Base-by-base conservation (phyloP, 495 filamentous ascomycete genomes). In the Penicillium soppii region DNA sequence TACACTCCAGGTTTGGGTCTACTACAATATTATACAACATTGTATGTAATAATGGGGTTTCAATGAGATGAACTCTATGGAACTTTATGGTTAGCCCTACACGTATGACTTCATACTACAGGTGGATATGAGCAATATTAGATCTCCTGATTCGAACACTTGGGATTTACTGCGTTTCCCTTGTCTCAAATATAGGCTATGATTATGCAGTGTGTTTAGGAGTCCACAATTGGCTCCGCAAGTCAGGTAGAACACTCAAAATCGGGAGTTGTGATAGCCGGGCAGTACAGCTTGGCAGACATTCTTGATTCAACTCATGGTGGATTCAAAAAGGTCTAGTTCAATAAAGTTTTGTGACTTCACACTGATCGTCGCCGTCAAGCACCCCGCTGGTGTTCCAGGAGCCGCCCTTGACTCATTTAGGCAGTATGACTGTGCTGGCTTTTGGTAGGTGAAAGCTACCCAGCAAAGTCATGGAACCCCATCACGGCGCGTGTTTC, bases 331-430 rank as follows among this genome's bases (percentile, higher is more conserved):
- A 7, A 32, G 25, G 39, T 25, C 47, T 51, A 52, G 29, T 43
- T 26, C 26, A 48, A 50, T 49, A 53, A 37, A 43, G 26, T 52
- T 44, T 53, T 15, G 13, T 30, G 29, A 15, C 21, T 35, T 23
- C 30, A 16, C 19, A 35, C 43, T 6, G 54, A 57, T 57, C 50
- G 50, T 50, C 44, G 27, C 39, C 39, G 20, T 53, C 43, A 43
- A 45, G 38, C 30, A 7, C 44, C 43, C 42, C 36, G 29, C 26
- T 44, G 39, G 43, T 26, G 39, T 36, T 25, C 29, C 43, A 20
- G 42, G 42, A 56, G 45, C 23, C 45, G 26, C 45, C 45, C 30
- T 50, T 46, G 20, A 21, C 30, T 27, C 22, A 15, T 22, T 42
- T 54, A 26, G 32, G 38, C 22, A 43, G 19, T 30, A 20, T 30